Evolutionary conservation across 2,329 filamentous ascomycete species (phyloP).

Genomic region (Amphichorda felina): DNA sequence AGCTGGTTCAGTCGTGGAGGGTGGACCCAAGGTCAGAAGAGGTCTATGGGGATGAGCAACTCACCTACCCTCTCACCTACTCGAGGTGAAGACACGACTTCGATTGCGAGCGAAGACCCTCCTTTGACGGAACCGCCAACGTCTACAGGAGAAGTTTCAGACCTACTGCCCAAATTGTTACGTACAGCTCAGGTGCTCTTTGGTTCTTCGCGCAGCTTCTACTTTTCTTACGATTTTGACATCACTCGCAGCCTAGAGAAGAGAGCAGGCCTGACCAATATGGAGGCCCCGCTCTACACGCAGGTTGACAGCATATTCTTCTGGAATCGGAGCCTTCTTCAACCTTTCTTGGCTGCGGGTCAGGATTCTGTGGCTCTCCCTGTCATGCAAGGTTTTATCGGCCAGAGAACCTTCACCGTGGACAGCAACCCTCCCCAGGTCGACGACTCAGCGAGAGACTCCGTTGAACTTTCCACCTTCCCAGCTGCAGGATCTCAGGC

Average conservation of each 20-base stretch:
- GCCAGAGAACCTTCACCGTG: slow-evolving; percentile 70
- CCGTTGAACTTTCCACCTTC: slow-evolving; percentile 31
- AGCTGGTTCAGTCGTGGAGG: slow-evolving; percentile 84
- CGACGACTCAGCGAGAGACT: slow-evolving; percentile 32
- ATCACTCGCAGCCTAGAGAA: slow-evolving; percentile 57
- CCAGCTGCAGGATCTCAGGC: slow-evolving; percentile 8
- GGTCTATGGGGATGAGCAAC: slow-evolving; percentile 55
- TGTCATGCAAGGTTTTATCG: slow-evolving; percentile 88
- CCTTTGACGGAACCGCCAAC: not conserved
- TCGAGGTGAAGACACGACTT: not conserved
- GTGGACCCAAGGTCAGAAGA: slow-evolving; percentile 62
- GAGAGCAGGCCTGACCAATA: slow-evolving; percentile 8
- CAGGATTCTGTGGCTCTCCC: slow-evolving; percentile 65
- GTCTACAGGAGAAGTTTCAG: slow-evolving; percentile 13
- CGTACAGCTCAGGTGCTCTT: slow-evolving; percentile 78
- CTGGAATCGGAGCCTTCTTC: slow-evolving; percentile 74
- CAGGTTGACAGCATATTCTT: slow-evolving; percentile 72
- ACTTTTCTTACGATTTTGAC: slow-evolving; percentile 90
- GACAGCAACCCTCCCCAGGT: slow-evolving; percentile 47
- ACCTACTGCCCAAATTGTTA: slow-evolving; percentile 72
- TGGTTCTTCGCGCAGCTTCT: slow-evolving; percentile 73
- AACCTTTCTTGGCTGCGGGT: slow-evolving; percentile 63
- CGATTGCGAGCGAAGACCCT: not conserved
- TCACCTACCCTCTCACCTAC: slow-evolving; percentile 10
- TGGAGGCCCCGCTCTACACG: slow-evolving; percentile 47